Evolutionary conservation across 352 stramenopile species (phyloP), one percentile per base, ranked within the genome.

Genomic region (Pythium scleroteichum): DNA sequence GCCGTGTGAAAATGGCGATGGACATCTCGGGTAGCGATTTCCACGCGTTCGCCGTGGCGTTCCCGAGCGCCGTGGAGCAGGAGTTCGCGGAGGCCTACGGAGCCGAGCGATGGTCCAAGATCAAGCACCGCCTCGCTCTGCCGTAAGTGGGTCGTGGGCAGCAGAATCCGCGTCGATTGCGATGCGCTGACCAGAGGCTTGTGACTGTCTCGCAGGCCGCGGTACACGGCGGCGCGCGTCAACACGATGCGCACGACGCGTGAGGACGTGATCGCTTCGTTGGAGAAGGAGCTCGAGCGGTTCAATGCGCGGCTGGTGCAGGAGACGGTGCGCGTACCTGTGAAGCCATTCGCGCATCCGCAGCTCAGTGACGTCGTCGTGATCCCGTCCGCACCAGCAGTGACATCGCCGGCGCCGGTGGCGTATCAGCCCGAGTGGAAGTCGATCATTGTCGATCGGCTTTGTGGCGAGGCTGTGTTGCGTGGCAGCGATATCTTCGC

Each of bases 401-500:
- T 76, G 16, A 57, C 76, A 9, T 26, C 39, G 6, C 53, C 61
- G 9, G 42, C 74, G 4, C 41, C 20, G 3, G 58, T 78, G 2
- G 47, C 64, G 7, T 77, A 69, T 53, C 29, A 53, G 3, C 38
- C 46, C 0, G 63, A 76, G 8, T 68, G 78, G 32, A 82, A 85
- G 45, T 82, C 72, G 14, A 78, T 98, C 20, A 79, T 98, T 35
- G 85, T 96, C 23, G 92, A 98, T 60, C 76, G 91, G 22, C 84
- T 96, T 13, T 98, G 94, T 66, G 94, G 86, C 14, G 92, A 98
- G 73, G 94, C 94, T 2, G 94, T 98, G 57, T 67, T 98, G 7
- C 86, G 94, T 33, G 94, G 94, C 53, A 96, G 90, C 48, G 86
- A 98, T 66, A 93, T 98, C 53, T 98, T 97, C 73, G 88, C 93